Conservation (phyloP, 2,329 filamentous ascomycete genomes). For the Neonectria faginata region DNA sequence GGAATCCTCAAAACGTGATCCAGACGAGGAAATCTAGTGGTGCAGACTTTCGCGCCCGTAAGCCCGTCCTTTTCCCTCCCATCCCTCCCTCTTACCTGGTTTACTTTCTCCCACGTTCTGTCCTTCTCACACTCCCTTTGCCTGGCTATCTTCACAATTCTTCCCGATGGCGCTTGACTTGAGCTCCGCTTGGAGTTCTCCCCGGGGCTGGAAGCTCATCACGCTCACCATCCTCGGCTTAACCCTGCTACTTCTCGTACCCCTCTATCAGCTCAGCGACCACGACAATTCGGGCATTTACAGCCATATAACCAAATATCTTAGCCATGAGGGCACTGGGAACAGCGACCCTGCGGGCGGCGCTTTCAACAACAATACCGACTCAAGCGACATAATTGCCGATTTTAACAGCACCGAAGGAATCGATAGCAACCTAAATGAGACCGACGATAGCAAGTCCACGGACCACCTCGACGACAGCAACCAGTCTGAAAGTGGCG, state of each 20-base stretch:
- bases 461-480: conserved; percentile 20
- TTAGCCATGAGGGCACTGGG: conserved; percentile 48
- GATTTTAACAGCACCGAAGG: background rate
- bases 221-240: conserved; percentile 44
- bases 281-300: conserved; percentile 46
- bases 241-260: conserved; percentile 46
- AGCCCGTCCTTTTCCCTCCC: conserved; percentile 14
- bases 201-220: conserved; percentile 46
- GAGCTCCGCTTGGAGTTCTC: conserved; percentile 44
- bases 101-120: conserved; percentile 9
- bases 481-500: conserved; percentile 26
- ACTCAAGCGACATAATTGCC: conserved; percentile 24
- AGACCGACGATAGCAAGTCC: conserved; percentile 23
- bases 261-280: conserved; percentile 48
- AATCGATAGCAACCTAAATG: conserved; percentile 8
- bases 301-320: conserved; percentile 47
- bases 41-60: conserved; percentile 18
- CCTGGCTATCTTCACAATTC: conserved; percentile 19
- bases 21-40: conserved; percentile 13
- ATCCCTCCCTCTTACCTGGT: conserved; percentile 4
- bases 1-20: conserved; percentile 26
- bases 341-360: conserved; percentile 51
- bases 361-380: conserved; percentile 51
- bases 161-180: conserved; percentile 41
- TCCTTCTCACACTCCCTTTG: conserved; percentile 26